Evolutionary conservation across 1,284 basidiomycete species (phyloP).

Genomic region (Rhodofomes roseus): DNA sequence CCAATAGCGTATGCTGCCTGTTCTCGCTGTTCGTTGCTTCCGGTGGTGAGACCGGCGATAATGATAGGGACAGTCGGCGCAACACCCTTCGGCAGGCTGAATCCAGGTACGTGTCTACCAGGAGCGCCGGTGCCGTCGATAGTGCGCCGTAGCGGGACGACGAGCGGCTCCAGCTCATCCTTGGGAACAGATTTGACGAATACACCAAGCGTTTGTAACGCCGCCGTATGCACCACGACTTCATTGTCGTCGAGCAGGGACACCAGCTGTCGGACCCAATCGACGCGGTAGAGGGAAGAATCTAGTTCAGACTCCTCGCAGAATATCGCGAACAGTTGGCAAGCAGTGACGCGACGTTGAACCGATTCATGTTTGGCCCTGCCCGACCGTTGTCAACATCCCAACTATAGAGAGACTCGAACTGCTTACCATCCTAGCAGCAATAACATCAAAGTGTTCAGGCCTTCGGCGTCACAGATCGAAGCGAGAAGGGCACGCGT

Average conservation of each 20-base stretch:
- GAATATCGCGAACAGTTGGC: constrained; percentile 75
- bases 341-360: constrained; percentile 72
- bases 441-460: constrained; percentile 86
- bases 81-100: constrained; percentile 89
- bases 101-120: constrained; percentile 80
- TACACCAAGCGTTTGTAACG: constrained; percentile 81
- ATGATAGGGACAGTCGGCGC: constrained; percentile 86
- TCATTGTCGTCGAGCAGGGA: constrained; percentile 82
- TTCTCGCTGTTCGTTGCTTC: constrained; percentile 84
- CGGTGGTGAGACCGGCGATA: constrained; percentile 82
- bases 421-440: constrained; percentile 80
- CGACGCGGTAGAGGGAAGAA: constrained; percentile 80
- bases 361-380: constrained; percentile 81
- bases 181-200: constrained; percentile 93
- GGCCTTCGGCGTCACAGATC: constrained; percentile 79
- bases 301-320: constrained; percentile 82
- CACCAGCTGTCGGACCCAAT: constrained; percentile 95
- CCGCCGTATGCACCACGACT: constrained; percentile 74
- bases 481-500: constrained; percentile 72
- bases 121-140: constrained; percentile 86
- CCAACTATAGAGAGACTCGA: not conserved
- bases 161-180: constrained; percentile 87
- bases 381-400: constrained; percentile 7
- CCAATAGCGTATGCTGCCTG: constrained; percentile 94
- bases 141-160: constrained; percentile 84